A percentile compares a stretch with the other conserved stretches of the same genome.
Conservation (phyloP, 1,284 basidiomycete genomes). For the Ganoderma sinense region DNA sequence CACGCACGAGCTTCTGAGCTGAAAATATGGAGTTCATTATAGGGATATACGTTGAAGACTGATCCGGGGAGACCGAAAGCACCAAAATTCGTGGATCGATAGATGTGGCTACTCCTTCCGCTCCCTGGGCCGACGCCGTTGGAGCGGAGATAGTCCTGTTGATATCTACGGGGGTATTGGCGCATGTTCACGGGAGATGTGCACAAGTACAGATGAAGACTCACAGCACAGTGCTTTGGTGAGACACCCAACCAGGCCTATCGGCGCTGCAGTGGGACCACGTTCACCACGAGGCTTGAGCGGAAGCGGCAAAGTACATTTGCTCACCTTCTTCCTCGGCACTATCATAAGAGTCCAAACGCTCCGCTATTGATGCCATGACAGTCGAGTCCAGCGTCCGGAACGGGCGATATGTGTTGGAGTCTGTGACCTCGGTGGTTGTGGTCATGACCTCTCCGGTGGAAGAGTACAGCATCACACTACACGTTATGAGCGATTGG, state of each 20-base stretch:
- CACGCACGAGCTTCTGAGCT: conserved; percentile 88
- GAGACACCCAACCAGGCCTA: conserved; percentile 85
- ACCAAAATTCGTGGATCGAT: conserved; percentile 88
- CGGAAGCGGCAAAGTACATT: conserved; percentile 15
- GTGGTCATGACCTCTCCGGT: conserved; percentile 49
- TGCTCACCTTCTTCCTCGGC: conserved; percentile 56
- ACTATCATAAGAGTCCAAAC: conserved; percentile 62
- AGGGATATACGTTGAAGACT: conserved; percentile 90
- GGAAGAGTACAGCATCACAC: conserved; percentile 80
- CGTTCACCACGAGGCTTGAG: conserved; percentile 17
- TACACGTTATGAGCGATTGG: conserved; percentile 37
- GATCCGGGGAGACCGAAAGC: conserved; percentile 91
- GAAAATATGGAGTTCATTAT: conserved; percentile 99
- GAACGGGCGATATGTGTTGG: conserved; percentile 89
- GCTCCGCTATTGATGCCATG: conserved; percentile 65
- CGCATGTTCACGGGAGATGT: conserved; percentile 13
- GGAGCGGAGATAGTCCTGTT: conserved; percentile 71
- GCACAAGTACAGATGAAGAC: conserved; percentile 36
- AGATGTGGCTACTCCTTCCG: conserved; percentile 52
- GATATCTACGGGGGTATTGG: conserved; percentile 65
- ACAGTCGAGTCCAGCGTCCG: conserved; percentile 75
- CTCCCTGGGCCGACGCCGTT: conserved; percentile 42
- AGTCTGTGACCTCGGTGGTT: conserved; percentile 57
- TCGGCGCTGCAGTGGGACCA: conserved; percentile 54
- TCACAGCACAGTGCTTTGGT: conserved; percentile 91